Conservation (phyloP, 2,329 filamentous ascomycete species). For the Fusarium albosuccineum region DNA sequence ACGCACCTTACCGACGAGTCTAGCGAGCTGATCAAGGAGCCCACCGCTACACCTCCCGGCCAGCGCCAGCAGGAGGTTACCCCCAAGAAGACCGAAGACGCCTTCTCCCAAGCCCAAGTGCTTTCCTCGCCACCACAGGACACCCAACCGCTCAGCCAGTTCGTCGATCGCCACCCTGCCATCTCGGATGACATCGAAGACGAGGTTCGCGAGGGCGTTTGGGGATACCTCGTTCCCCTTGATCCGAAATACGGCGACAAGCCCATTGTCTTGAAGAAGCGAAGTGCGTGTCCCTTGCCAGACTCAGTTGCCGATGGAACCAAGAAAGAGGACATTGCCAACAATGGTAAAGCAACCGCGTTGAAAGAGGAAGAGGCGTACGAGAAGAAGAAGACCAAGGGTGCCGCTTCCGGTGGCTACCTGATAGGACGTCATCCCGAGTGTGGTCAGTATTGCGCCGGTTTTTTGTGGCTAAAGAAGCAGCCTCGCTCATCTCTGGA, state of each 20-base stretch:
- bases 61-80: conserved; percentile 67
- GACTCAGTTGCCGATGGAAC: conserved; percentile 55
- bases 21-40: conserved; percentile 73
- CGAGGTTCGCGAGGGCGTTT: conserved; percentile 86
- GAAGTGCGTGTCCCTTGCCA: conserved; percentile 76
- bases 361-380: conserved; percentile 70
- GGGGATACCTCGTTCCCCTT: conserved; percentile 93
- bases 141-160: conserved; percentile 74
- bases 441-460: conserved; percentile 75
- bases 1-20: conserved; percentile 74
- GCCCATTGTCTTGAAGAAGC: conserved; percentile 79
- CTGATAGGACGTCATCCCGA: conserved; percentile 93
- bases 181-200: conserved; percentile 87
- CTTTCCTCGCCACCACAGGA: conserved; percentile 75
- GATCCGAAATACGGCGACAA: conserved; percentile 75
- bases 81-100: conserved; percentile 65
- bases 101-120: conserved; percentile 58
- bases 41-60: conserved; percentile 77
- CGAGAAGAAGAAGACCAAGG: conserved; percentile 71
- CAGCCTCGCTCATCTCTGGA: conserved; percentile 15
- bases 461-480: background rate
- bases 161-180: conserved; percentile 76
- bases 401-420: conserved; percentile 82
- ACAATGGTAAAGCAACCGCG: conserved; percentile 61
- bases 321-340: conserved; percentile 55